Evolutionary conservation across 2,329 filamentous ascomycete species (phyloP).

Genomic region (Phyllosticta citrichinensis): DNA sequence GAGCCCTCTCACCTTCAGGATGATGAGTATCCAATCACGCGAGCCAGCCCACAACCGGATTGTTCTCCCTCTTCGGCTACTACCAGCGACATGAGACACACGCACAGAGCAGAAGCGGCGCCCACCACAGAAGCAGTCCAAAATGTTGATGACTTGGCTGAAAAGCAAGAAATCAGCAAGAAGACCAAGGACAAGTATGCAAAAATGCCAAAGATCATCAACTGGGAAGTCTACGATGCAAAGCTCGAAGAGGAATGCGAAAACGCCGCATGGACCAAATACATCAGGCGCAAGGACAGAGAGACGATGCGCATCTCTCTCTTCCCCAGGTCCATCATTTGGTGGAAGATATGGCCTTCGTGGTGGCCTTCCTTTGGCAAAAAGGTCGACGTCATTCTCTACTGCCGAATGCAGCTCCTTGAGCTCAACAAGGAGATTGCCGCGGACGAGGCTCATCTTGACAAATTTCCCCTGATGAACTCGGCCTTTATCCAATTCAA

Average conservation of each 20-base stretch:
- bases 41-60: conserved; percentile 6
- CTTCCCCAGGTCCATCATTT: conserved; percentile 45
- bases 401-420: conserved; percentile 78
- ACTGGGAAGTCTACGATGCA: conserved; percentile 12
- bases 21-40: conserved; percentile 20
- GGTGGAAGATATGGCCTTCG: conserved; percentile 11
- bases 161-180: background rate
- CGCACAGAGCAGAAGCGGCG: background rate
- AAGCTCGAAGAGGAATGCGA: conserved; percentile 17
- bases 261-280: conserved; percentile 64
- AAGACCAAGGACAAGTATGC: conserved; percentile 2
- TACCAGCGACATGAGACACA: background rate
- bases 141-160: background rate
- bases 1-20: conserved; percentile 10
- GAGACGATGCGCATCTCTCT: conserved; percentile 71
- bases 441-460: conserved; percentile 72
- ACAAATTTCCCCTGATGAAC: conserved; percentile 84
- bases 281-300: conserved; percentile 69
- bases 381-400: conserved; percentile 92
- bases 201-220: conserved; percentile 11
- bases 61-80: background rate
- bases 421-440: conserved; percentile 88
- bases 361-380: conserved; percentile 76
- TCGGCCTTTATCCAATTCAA: conserved; percentile 99
- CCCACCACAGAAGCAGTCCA: background rate